Evolutionary conservation across 164 flowering plant genomes (phyloP).

Genomic region (Taxillus chinensis): DNA sequence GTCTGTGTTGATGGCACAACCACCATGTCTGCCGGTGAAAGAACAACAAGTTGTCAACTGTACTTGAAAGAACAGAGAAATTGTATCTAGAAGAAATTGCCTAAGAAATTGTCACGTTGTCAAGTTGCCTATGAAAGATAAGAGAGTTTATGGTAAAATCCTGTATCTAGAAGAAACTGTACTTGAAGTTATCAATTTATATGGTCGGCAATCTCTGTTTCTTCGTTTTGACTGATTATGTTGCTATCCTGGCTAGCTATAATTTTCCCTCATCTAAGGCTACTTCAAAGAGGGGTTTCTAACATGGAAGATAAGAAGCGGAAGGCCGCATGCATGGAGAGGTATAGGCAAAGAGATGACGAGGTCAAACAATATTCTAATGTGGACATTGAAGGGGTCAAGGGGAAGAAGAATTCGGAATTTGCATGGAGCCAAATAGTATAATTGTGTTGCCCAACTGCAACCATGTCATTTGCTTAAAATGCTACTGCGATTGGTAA

Average conservation of each 20-base stretch:
- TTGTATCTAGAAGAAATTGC: constrained; percentile 27
- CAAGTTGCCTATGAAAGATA: constrained; percentile 30
- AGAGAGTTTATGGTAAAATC: constrained; percentile 26
- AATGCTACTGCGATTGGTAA: constrained; percentile 29
- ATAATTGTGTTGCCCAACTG: constrained; percentile 30
- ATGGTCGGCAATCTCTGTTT: too few species aligned
- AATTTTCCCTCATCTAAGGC: constrained; percentile 29
- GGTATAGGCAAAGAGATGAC: constrained; percentile 22
- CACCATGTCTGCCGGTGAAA: too few species aligned
- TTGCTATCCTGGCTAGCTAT: constrained; percentile 14
- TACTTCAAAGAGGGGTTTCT: constrained; percentile 29
- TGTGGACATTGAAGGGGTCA: constrained; percentile 24
- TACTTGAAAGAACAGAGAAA: too few species aligned
- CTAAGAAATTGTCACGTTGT: constrained; percentile 30
- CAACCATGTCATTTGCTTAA: constrained; percentile 26
- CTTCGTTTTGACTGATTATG: not conserved
- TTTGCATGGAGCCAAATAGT: constrained; percentile 28
- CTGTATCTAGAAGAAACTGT: too few species aligned
- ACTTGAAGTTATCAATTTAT: too few species aligned
- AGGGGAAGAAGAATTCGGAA: constrained; percentile 33
- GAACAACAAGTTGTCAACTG: too few species aligned
- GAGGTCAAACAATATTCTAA: constrained; percentile 13
- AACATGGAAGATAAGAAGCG: constrained; percentile 31
- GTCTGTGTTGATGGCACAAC: too few species aligned
- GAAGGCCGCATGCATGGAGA: constrained; percentile 16